phyloP scores from a whole-genome alignment of 176 grass and related monocot genomes.

The Miscanthus lutarioriparius region DNA sequence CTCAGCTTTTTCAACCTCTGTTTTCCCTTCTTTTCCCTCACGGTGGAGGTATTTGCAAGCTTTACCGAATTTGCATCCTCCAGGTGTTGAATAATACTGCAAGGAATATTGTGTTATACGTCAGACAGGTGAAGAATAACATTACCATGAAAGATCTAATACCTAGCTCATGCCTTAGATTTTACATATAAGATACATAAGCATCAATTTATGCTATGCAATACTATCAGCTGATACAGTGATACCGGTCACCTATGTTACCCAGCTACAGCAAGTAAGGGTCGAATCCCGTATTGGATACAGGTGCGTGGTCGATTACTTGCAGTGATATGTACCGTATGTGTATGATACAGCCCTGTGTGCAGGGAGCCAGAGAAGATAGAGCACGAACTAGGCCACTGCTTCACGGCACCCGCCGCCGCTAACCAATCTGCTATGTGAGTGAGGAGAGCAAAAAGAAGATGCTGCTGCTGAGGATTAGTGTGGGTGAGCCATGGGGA shows the following conservation, averaged over 20 bases:
- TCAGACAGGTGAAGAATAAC: not conserved
- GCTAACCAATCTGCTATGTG: not conserved
- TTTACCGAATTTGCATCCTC: slow-evolving; percentile 91
- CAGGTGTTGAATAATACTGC: slow-evolving; percentile 75
- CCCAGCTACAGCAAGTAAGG: not conserved
- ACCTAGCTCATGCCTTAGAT: not conserved
- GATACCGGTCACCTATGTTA: not conserved
- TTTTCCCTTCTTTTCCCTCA: slow-evolving; percentile 54
- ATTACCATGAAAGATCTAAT: slow-evolving; percentile 5
- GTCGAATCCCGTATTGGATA: not conserved
- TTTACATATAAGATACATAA: not conserved
- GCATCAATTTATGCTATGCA: not conserved
- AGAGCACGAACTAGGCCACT: not conserved
- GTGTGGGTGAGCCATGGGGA: not conserved
- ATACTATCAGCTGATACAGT: not conserved
- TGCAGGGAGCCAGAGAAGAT: not conserved
- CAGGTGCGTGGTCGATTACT: not conserved
- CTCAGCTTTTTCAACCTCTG: slow-evolving; percentile 55
- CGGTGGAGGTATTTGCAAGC: slow-evolving; percentile 77
- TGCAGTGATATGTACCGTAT: not conserved
- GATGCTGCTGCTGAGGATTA: not conserved
- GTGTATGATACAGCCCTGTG: not conserved
- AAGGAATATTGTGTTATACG: slow-evolving; percentile 31
- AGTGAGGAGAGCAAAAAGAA: not conserved
- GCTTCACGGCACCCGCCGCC: not conserved